phyloP scores from a whole-genome alignment of 495 filamentous ascomycete genomes.

The Penicillium manginii region DNA sequence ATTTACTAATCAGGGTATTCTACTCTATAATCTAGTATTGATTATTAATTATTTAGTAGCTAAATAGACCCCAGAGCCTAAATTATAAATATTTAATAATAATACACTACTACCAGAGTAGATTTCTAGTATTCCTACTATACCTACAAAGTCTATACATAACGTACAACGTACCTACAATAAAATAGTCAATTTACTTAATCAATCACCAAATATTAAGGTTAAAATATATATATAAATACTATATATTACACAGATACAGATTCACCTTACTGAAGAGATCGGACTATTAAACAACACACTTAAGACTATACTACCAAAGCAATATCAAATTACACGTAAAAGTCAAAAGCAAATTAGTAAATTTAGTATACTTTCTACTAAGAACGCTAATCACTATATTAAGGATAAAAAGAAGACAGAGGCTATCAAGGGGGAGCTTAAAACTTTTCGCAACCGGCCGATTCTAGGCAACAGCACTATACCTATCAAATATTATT shows the following conservation, averaged over 20 bases:
- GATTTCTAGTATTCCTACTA: not conserved
- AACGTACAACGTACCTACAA: not conserved
- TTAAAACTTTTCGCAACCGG: not conserved
- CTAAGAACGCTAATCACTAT: not conserved
- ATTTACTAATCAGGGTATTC: not conserved
- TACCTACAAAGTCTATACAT: not conserved
- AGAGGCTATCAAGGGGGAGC: not conserved
- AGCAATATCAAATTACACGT: not conserved
- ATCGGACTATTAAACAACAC: not conserved
- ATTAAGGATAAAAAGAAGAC: not conserved
- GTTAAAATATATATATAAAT: not conserved
- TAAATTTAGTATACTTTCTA: not conserved
- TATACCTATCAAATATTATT: not conserved
- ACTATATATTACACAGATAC: not conserved
- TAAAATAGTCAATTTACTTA: not conserved
- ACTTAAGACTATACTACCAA: not conserved
- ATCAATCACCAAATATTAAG: not conserved
- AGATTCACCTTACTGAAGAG: not conserved
- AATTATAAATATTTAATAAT: not conserved
- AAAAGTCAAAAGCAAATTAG: not conserved
- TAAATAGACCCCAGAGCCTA: not conserved
- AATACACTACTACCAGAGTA: not conserved
- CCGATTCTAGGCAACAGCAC: not conserved
- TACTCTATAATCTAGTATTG: not conserved
- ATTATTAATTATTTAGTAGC: not conserved